These are phyloP conservation scores for Rhodotorula sp. DNA, from an alignment of 1,284 basidiomycete genomes.

Conservation along the genomic window DNA sequence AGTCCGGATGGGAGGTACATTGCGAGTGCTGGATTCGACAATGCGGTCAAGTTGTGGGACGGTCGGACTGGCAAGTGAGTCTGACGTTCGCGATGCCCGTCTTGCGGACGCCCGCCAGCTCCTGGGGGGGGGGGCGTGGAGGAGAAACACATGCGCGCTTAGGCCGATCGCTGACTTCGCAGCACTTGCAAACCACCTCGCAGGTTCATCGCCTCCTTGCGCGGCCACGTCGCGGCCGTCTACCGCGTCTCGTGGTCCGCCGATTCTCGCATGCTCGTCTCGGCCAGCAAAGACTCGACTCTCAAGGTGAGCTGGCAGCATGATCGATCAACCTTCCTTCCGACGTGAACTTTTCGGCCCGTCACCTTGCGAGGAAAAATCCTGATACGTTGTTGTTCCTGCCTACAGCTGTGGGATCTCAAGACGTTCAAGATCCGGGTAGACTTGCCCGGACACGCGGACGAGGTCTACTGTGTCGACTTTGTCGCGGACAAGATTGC, in stretches of 20 bases:
- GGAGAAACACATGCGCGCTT: neutral
- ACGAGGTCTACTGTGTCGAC: conserved; percentile 98
- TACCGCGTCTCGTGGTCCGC: conserved; percentile 94
- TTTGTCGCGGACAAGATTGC: conserved; percentile 97
- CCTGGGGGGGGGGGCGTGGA: neutral
- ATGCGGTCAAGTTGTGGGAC: conserved; percentile 89
- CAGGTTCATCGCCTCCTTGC: conserved; percentile 76
- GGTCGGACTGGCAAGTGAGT: conserved; percentile 79
- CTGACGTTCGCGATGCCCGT: neutral
- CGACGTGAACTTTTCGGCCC: too few species aligned
- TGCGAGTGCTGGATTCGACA: conserved; percentile 89
- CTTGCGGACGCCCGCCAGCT: too few species aligned
- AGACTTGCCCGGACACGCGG: conserved; percentile 92
- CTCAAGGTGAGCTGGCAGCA: conserved; percentile 70
- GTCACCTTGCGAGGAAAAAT: neutral
- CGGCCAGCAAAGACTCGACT: conserved; percentile 92
- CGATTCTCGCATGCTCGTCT: conserved; percentile 85
- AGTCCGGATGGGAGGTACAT: conserved; percentile 90
- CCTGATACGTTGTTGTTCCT: neutral
- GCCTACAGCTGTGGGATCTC: conserved; percentile 79
- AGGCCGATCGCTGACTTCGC: too few species aligned
- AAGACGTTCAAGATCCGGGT: conserved; percentile 90
- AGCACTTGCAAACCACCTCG: too few species aligned
- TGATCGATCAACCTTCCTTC: too few species aligned
- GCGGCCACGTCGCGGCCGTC: conserved; percentile 91